Evolutionary conservation across 495 filamentous ascomycete genomes (phyloP).

Genomic region (Coniosporium apollinis): DNA sequence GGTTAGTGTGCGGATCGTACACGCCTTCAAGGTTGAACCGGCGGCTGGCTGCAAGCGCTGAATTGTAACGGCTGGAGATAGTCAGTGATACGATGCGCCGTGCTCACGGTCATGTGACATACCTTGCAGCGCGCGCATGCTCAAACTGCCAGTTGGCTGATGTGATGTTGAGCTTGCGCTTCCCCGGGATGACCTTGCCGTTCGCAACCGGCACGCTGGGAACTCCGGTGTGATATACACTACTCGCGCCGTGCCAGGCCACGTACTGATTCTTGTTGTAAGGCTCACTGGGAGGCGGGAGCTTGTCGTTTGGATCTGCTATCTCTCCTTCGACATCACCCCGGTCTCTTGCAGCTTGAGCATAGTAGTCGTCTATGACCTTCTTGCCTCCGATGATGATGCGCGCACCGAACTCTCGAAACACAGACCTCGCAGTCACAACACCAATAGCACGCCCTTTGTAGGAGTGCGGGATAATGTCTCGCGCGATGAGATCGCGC

Average conservation of each 20-base stretch:
- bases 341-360: slow-evolving; percentile 53
- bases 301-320: slow-evolving; percentile 68
- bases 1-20: slow-evolving; percentile 88
- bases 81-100: slow-evolving; percentile 16
- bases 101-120: slow-evolving; percentile 23
- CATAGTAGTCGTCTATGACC: slow-evolving; percentile 81
- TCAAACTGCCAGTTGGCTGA: slow-evolving; percentile 96
- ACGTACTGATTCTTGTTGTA: slow-evolving; percentile 97
- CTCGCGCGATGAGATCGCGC: slow-evolving; percentile 79
- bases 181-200: slow-evolving; percentile 60
- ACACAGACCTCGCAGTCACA: slow-evolving; percentile 90
- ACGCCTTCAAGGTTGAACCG: slow-evolving; percentile 53
- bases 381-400: slow-evolving; percentile 84
- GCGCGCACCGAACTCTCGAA: slow-evolving; percentile 85
- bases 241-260: slow-evolving; percentile 91
- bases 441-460: slow-evolving; percentile 96
- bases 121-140: slow-evolving; percentile 82
- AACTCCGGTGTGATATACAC: slow-evolving; percentile 74
- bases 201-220: slow-evolving; percentile 60
- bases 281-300: slow-evolving; percentile 49
- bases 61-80: slow-evolving; percentile 58
- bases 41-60: slow-evolving; percentile 43
- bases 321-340: slow-evolving; percentile 81
- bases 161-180: slow-evolving; percentile 73
- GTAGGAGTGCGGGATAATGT: slow-evolving; percentile 92